Conservation (phyloP, 2,329 filamentous ascomycete genomes). For the Colletotrichum chlorophyti region DNA sequence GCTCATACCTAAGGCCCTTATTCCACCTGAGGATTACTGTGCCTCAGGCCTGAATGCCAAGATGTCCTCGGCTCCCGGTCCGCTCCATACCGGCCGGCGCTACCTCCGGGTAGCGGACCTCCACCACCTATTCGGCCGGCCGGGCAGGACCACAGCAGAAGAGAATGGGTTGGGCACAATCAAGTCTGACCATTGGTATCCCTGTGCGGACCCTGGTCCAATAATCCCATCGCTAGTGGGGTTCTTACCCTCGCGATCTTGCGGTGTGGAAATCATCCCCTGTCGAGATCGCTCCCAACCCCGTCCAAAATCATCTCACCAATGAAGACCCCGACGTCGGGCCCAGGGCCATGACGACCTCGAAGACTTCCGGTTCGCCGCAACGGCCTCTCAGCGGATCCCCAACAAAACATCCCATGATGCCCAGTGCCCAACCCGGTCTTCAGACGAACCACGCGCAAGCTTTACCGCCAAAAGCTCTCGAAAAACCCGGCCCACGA, state of each 20-base stretch:
- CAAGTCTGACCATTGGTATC: background rate
- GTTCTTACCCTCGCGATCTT: conserved; percentile 12
- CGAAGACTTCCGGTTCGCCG: conserved; percentile 19
- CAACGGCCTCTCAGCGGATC: background rate
- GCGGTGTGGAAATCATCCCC: conserved; percentile 14
- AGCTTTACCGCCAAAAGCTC: conserved; percentile 19
- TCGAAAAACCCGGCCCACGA: conserved; percentile 4
- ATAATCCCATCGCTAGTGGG: conserved; percentile 4
- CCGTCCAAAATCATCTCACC: background rate
- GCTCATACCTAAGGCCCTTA: background rate
- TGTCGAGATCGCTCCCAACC: conserved; percentile 1
- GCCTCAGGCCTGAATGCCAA: background rate
- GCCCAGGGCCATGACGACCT: background rate
- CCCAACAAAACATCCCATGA: conserved; percentile 13
- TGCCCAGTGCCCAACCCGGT: background rate
- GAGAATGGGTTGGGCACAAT: conserved; percentile 11
- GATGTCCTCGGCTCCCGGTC: background rate
- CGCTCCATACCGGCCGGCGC: background rate
- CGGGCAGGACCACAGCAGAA: background rate
- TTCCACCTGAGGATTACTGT: background rate
- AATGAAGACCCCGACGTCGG: conserved; percentile 3
- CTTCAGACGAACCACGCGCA: conserved; percentile 13
- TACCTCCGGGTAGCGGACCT: background rate
- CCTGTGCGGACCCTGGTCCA: conserved; percentile 2
- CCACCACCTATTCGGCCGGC: background rate